A percentile compares a stretch with the other conserved stretches of the same genome.
phyloP scores from a whole-genome alignment of 805 yeast species.

The Spathaspora sp. region DNA sequence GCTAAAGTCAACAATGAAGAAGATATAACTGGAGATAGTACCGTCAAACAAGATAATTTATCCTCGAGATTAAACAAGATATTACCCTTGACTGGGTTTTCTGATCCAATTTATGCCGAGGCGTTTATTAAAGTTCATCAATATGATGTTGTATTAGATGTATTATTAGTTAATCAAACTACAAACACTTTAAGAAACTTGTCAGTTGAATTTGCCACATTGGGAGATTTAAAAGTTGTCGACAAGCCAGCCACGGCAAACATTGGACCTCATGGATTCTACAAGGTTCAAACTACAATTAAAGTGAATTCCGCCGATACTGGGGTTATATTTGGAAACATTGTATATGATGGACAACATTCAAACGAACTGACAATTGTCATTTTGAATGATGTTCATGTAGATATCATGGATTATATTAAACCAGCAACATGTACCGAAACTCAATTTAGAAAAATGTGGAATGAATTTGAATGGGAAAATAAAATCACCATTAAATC shows the following conservation, averaged over 20 bases:
- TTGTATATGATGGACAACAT: conserved; percentile 93
- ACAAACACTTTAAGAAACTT: conserved; percentile 84
- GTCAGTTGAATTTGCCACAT: conserved; percentile 90
- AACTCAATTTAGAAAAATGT: conserved; percentile 89
- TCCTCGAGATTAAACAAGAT: conserved; percentile 83
- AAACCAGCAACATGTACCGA: conserved; percentile 92
- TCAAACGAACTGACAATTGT: conserved; percentile 87
- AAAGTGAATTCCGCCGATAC: conserved; percentile 97
- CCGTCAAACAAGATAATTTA: conserved; percentile 50
- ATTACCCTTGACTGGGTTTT: conserved; percentile 93
- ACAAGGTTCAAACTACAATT: conserved; percentile 80
- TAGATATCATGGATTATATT: conserved; percentile 95
- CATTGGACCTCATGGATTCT: conserved; percentile 97
- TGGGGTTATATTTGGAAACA: conserved; percentile 96
- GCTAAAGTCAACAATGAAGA: conserved; percentile 34
- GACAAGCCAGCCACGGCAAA: conserved; percentile 88
- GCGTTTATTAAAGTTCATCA: conserved; percentile 96
- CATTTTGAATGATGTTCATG: conserved; percentile 89
- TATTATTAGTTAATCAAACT: conserved; percentile 91
- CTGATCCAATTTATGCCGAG: conserved; percentile 97
- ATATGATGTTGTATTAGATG: conserved; percentile 92
- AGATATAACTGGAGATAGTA: conserved; percentile 57
- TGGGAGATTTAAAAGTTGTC: conserved; percentile 92
- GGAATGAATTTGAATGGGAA: conserved; percentile 99
- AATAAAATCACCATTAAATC: conserved; percentile 90